Evolutionary conservation across 2,329 filamentous ascomycete species (phyloP).

Genomic region (Penicillium hordei): DNA sequence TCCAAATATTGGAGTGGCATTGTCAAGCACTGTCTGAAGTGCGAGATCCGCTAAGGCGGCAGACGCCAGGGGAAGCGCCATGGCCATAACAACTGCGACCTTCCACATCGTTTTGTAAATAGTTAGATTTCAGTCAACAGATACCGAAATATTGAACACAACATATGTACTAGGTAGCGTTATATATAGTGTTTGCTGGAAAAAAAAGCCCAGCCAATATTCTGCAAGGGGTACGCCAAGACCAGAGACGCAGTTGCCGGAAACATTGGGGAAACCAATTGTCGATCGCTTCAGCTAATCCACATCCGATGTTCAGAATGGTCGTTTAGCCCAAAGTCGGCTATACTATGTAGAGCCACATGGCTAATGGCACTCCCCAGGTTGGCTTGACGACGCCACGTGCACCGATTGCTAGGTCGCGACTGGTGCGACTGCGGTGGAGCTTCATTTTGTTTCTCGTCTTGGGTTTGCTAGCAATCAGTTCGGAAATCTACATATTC

Average conservation of each 20-base stretch:
- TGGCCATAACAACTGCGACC: neutral
- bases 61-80: neutral
- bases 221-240: neutral
- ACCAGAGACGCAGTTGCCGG: neutral
- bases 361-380: neutral
- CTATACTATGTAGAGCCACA: neutral
- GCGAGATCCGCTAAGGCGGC: slow-evolving; percentile 37
- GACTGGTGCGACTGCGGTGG: slow-evolving; percentile 1
- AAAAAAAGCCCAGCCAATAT: neutral
- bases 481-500: neutral
- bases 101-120: neutral
- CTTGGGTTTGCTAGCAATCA: neutral
- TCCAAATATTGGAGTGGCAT: slow-evolving; percentile 49
- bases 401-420: slow-evolving; percentile 1
- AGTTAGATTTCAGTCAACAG: neutral
- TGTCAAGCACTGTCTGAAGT: slow-evolving; percentile 44
- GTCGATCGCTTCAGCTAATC: neutral
- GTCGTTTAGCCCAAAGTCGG: neutral
- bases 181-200: neutral
- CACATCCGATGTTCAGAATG: neutral
- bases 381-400: slow-evolving; percentile 2
- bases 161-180: neutral
- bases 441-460: neutral
- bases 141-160: neutral
- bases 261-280: neutral